phyloP scores from a whole-genome alignment of 2,329 filamentous ascomycete species.

The Plectosphaerella plurivora region DNA sequence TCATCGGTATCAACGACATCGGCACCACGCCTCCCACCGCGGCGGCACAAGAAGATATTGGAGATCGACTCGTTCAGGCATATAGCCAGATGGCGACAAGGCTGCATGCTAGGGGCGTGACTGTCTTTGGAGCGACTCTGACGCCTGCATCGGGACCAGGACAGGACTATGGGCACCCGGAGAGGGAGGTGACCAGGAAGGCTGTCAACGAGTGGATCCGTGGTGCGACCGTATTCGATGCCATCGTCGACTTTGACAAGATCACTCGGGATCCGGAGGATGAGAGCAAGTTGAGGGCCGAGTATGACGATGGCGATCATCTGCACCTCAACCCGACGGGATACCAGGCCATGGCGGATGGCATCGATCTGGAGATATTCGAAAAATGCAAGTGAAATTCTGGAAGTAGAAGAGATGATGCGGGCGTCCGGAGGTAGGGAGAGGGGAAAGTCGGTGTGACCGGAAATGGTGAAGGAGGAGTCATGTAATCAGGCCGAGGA shows the following conservation, averaged over 20 bases:
- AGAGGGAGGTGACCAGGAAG: constrained; percentile 48
- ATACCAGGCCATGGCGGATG: constrained; percentile 50
- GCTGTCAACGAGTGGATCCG: constrained; percentile 57
- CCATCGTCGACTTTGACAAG: constrained; percentile 57
- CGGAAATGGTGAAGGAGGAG: no score
- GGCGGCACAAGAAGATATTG: constrained; percentile 37
- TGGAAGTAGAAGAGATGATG: no score
- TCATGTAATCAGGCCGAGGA: no score
- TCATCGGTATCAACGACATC: constrained; percentile 63
- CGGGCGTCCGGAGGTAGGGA: no score
- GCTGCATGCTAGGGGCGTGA: constrained; percentile 46
- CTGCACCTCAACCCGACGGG: constrained; percentile 53
- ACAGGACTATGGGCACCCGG: constrained; percentile 45
- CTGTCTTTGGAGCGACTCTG: constrained; percentile 54
- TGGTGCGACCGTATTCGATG: constrained; percentile 47
- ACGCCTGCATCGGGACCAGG: constrained; percentile 36
- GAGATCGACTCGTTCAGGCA: constrained; percentile 44
- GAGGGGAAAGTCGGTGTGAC: no score
- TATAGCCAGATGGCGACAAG: constrained; percentile 52
- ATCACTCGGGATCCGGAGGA: constrained; percentile 45
- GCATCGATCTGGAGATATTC: constrained; percentile 50
- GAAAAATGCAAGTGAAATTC: constrained; percentile 10
- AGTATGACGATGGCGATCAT: constrained; percentile 55
- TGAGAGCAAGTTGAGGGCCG: constrained; percentile 28
- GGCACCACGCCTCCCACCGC: constrained; percentile 40